Evolutionary conservation across 305 asterid species (phyloP), one percentile per base, ranked within the genome.

Genomic region (Fraxinus baroniana): DNA sequence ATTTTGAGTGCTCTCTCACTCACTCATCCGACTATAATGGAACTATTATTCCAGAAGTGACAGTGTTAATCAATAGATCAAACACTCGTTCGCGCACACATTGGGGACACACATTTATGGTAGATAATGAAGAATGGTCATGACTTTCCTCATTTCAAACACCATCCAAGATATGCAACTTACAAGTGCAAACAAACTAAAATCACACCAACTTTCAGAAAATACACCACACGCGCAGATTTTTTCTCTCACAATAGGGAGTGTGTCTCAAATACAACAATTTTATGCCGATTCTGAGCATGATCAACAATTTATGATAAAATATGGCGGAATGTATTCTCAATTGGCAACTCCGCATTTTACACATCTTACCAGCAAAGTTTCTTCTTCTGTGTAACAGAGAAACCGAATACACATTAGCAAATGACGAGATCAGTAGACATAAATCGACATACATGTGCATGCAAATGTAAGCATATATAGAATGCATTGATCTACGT

Each of bases 351-450:
- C 86, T 79, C 84, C 77, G 41, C 79, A 24, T 71, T 32, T 7
- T 72, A 80, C 81, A 35, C 81, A 55, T 82, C 85, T 91, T 80
- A 92, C 92, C 94, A 93, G 94, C 99, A 95, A 74, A 81, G 90
- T 90, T 88, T 93, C 92, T 92, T 94, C 88, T 94, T 94, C 98
- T 95, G 97, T 85, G 33, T 66, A 3, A 89, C 33, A 81, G 78
- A 84, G 52, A 72, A 85, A 62, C 57, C 72, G 66, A 76, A 66
- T 3, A 60, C 74, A 17, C 3, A 18, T 82, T 26, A 88, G 84
- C 77, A 55, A 24, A 7, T 55, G 68, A 66, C 74, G 32, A 8
- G 18, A 66, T 26, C 74, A 26, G 35, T 22, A 9, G 12, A 22
- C 30, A 60, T 26, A 64, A 13, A 64, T 64, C 35, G 7, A 64